These are phyloP conservation scores for Chimonanthus salicifolius DNA, from an alignment of 164 flowering plant genomes.

Conservation along the genomic window DNA sequence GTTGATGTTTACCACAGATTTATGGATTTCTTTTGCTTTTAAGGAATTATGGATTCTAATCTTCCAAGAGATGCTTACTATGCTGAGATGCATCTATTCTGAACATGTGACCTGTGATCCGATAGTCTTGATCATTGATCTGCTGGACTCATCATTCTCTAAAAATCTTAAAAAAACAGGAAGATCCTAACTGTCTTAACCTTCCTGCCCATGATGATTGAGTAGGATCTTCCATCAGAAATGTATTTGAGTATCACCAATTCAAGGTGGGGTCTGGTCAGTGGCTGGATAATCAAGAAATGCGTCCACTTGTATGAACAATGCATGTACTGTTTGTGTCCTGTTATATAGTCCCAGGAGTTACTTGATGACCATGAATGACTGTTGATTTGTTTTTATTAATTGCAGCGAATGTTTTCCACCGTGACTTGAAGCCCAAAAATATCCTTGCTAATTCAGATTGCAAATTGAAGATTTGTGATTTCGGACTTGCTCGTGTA, in stretches of 20 bases:
- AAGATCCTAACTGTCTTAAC: not conserved
- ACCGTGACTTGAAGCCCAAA: constrained; percentile 85
- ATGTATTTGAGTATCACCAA: not conserved
- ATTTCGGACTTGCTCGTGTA: constrained; percentile 91
- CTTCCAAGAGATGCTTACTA: not conserved
- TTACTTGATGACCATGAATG: not conserved
- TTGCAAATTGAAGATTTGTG: constrained; percentile 91
- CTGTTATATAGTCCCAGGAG: not conserved
- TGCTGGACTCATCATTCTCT: not conserved
- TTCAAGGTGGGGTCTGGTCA: not conserved
- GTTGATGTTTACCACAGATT: constrained; percentile 20
- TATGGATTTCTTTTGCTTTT: not conserved
- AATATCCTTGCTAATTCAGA: constrained; percentile 91
- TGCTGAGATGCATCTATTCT: too few relatives aligned
- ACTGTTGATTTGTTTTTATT: not conserved
- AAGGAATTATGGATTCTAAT: not conserved
- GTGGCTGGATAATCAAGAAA: not conserved
- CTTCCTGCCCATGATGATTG: too few relatives aligned
- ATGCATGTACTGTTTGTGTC: not conserved
- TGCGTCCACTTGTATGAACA: not conserved
- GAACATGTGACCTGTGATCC: not conserved
- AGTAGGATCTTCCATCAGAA: too few relatives aligned
- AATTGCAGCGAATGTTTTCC: constrained; percentile 76
- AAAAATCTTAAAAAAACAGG: not conserved
- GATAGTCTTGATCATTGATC: not conserved